Evolutionary conservation across 2,329 filamentous ascomycete genomes (phyloP).

Genomic region (Fusarium pseudonygamai): DNA sequence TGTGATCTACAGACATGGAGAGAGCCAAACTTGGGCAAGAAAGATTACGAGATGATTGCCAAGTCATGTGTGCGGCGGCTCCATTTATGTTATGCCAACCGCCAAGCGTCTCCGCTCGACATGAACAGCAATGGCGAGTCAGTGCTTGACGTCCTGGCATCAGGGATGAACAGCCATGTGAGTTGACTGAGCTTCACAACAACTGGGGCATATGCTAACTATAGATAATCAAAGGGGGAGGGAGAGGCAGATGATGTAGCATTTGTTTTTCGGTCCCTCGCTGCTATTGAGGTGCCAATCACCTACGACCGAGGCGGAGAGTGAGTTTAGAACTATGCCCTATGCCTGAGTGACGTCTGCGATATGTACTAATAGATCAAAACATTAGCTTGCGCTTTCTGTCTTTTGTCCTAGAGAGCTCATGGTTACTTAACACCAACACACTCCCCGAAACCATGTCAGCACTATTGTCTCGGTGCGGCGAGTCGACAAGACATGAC

Average conservation of each 20-base stretch:
- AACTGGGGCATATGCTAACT: not conserved
- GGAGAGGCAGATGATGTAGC: not conserved
- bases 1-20: rapidly evolving
- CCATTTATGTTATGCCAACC: not conserved
- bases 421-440: not conserved
- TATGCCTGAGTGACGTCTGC: rapidly evolving
- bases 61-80: not conserved
- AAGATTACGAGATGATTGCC: not conserved
- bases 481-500: not conserved
- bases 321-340: not conserved
- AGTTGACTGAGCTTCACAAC: not conserved
- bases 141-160: not conserved
- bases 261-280: not conserved
- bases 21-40: not conserved
- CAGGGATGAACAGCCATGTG: not conserved
- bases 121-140: not conserved
- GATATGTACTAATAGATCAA: too few species aligned
- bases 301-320: not conserved
- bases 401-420: not conserved
- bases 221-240: rapidly evolving
- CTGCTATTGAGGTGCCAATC: not conserved
- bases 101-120: not conserved
- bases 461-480: not conserved
- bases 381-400: not conserved
- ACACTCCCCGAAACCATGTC: not conserved